These are phyloP conservation scores for Evansstolkia leycettana DNA, from an alignment of 495 filamentous ascomycete genomes.

Conservation along the genomic window DNA sequence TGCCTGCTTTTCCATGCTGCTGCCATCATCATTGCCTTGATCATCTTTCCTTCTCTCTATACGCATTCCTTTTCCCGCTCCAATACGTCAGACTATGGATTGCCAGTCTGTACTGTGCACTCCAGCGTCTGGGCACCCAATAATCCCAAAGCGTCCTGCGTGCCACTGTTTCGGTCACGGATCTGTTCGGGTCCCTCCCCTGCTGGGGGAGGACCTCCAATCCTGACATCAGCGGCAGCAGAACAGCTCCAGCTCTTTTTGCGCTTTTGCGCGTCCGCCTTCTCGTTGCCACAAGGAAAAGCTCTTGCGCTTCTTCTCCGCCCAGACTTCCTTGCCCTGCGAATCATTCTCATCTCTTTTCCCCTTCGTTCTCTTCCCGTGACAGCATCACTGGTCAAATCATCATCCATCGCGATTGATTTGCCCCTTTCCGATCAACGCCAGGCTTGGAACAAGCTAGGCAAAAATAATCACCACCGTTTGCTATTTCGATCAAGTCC, in stretches of 20 bases:
- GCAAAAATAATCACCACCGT: too few species aligned
- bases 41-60: conserved; percentile 1
- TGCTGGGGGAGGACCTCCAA: conserved; percentile 15
- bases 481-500: too few species aligned
- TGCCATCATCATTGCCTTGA: conserved; percentile 4
- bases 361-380: conserved; percentile 4
- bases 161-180: conserved; percentile 1
- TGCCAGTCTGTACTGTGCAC: too few species aligned
- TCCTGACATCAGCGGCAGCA: conserved; percentile 24
- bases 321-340: conserved; percentile 11
- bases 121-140: too few species aligned
- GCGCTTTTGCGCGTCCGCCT: conserved; percentile 4
- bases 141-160: too few species aligned
- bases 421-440: background rate
- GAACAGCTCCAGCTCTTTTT: conserved; percentile 3
- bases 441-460: background rate
- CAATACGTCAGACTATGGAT: too few species aligned
- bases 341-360: conserved; percentile 7
- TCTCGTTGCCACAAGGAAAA: conserved; percentile 19
- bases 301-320: conserved; percentile 5
- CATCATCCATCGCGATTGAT: conserved; percentile 10
- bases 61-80: background rate
- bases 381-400: conserved; percentile 9
- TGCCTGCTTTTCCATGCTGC: conserved; percentile 6
- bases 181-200: conserved; percentile 1